phyloP scores from a whole-genome alignment of 371 early-diverging fungal genomes.

The Smittium culicis region DNA sequence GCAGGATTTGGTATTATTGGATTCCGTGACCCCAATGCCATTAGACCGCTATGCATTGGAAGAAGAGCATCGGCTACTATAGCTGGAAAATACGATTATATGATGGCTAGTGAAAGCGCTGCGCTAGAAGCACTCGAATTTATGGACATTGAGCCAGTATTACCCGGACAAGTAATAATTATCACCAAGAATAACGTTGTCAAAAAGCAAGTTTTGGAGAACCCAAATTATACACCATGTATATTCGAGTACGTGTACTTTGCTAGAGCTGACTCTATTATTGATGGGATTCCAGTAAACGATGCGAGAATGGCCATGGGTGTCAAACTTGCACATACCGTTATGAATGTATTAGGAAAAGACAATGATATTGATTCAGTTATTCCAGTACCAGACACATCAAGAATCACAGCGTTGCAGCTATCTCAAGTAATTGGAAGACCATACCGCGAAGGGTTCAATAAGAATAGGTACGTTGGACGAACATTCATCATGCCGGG shows the following conservation, averaged over 20 bases:
- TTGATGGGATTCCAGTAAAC: conserved; percentile 96
- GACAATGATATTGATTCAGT: conserved; percentile 85
- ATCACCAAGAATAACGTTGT: conserved; percentile 55
- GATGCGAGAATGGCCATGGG: conserved; percentile 93
- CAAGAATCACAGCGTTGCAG: conserved; percentile 85
- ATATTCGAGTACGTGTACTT: conserved; percentile 98
- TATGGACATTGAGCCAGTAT: conserved; percentile 70
- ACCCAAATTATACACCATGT: conserved; percentile 64
- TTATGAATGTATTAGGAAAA: conserved; percentile 47
- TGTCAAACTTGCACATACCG: conserved; percentile 76
- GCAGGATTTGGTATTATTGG: conserved; percentile 83
- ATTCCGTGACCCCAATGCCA: conserved; percentile 90
- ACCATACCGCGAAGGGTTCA: conserved; percentile 91
- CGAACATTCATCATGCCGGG: conserved; percentile 98
- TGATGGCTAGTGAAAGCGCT: conserved; percentile 93
- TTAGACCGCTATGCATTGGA: conserved; percentile 86
- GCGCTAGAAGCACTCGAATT: conserved; percentile 80
- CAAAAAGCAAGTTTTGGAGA: conserved; percentile 44
- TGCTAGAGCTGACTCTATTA: conserved; percentile 93
- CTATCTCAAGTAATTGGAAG: conserved; percentile 69
- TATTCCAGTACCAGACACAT: conserved; percentile 95
- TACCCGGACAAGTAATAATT: conserved; percentile 85
- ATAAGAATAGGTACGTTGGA: conserved; percentile 95
- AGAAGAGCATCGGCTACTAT: conserved; percentile 39
- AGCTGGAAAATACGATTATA: conserved; percentile 62